Conservation (phyloP, 768 basidiomycete genomes). For the Lactarius pseudohatsudake region DNA sequence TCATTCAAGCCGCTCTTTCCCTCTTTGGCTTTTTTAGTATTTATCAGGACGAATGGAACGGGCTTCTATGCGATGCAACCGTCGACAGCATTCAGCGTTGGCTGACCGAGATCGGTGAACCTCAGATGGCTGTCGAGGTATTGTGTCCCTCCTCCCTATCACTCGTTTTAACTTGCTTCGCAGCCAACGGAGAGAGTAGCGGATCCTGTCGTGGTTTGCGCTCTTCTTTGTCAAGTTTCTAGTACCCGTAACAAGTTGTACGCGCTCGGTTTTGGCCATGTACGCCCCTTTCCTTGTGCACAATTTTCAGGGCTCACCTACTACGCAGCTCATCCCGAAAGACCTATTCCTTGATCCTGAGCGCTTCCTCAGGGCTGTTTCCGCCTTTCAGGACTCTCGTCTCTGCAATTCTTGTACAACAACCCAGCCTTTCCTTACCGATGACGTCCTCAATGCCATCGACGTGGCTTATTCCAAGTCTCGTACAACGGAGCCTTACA, state of each 20-base stretch:
- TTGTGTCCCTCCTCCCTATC: background rate
- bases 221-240: slow-evolving; percentile 67
- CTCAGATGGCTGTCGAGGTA: slow-evolving; percentile 61
- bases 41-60: slow-evolving; percentile 46
- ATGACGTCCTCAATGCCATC: slow-evolving; percentile 50
- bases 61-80: slow-evolving; percentile 75
- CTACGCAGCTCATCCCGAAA: slow-evolving; percentile 50
- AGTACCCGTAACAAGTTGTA: slow-evolving; percentile 68
- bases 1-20: slow-evolving; percentile 67
- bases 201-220: slow-evolving; percentile 70
- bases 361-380: slow-evolving; percentile 52
- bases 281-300: slow-evolving; percentile 29
- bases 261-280: slow-evolving; percentile 49
- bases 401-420: slow-evolving; percentile 7
- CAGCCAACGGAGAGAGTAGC: slow-evolving; percentile 71
- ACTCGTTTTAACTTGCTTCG: background rate
- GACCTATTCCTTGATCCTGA: slow-evolving; percentile 78
- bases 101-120: slow-evolving; percentile 64
- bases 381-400: slow-evolving; percentile 33
- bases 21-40: slow-evolving; percentile 67
- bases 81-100: slow-evolving; percentile 69
- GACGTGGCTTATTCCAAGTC: slow-evolving; percentile 47
- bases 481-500: slow-evolving; percentile 52
- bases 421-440: slow-evolving; percentile 38
- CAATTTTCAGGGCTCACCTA: slow-evolving; percentile 3